phyloP scores from a whole-genome alignment of 73 alveolate species.

The Paraurostyla sp. region DNA sequence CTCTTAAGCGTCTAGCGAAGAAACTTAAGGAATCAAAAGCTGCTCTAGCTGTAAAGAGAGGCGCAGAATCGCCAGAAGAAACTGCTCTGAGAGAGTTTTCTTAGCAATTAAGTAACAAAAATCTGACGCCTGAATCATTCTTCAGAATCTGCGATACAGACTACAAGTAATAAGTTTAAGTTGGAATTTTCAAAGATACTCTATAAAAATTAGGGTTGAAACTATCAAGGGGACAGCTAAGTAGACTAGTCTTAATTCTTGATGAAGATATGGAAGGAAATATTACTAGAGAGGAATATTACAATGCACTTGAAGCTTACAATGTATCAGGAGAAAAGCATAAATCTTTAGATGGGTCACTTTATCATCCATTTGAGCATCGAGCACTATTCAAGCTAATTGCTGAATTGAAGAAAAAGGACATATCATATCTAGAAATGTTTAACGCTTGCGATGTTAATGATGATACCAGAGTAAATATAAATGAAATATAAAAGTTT shows the following conservation, averaged over 20 bases:
- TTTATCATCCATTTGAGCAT: slow-evolving; percentile 63
- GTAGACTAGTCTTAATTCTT: slow-evolving; percentile 61
- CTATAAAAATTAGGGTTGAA: slow-evolving; percentile 27
- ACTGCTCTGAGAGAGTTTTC: slow-evolving; percentile 52
- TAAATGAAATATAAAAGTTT: slow-evolving; percentile 59
- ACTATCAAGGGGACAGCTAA: slow-evolving; percentile 44
- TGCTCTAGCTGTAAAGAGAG: background rate
- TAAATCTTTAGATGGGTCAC: slow-evolving; percentile 40
- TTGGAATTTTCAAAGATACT: slow-evolving; percentile 46
- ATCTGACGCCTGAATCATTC: slow-evolving; percentile 72
- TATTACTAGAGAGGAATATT: slow-evolving; percentile 69
- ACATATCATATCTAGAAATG: slow-evolving; percentile 51
- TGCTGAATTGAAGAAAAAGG: slow-evolving; percentile 25
- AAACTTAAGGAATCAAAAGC: slow-evolving; percentile 5
- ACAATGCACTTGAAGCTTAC: slow-evolving; percentile 77
- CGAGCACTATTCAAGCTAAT: slow-evolving; percentile 57
- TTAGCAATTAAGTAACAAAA: slow-evolving; percentile 26
- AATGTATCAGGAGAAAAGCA: slow-evolving; percentile 72
- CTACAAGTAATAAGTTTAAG: slow-evolving; percentile 47
- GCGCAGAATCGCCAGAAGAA: slow-evolving; percentile 46
- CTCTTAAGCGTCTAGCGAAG: slow-evolving; percentile 47
- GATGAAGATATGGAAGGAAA: slow-evolving; percentile 80
- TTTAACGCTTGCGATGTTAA: slow-evolving; percentile 71
- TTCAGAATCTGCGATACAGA: slow-evolving; percentile 78
- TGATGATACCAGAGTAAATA: slow-evolving; percentile 53